A percentile compares a stretch with the other conserved stretches of the same genome.
These are phyloP conservation scores for Aspergillus neoniger DNA, from an alignment of 2,329 filamentous ascomycete genomes.

Conservation along the genomic window DNA sequence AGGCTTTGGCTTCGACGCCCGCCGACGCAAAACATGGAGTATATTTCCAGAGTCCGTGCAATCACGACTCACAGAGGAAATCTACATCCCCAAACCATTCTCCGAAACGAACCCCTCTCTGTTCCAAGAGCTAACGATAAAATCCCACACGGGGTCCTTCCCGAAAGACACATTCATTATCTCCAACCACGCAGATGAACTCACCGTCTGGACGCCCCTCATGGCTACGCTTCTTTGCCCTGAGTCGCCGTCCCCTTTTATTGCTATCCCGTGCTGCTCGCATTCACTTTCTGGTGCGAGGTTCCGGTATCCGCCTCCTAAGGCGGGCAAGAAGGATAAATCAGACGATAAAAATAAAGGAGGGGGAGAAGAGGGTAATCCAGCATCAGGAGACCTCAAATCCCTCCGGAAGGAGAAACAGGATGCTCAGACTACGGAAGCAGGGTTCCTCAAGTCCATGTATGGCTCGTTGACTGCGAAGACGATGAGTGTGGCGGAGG, in stretches of 20 bases:
- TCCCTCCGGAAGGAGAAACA: constrained; percentile 41
- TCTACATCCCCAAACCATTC: constrained; percentile 61
- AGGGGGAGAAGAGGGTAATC: neutral
- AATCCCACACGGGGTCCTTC: constrained; percentile 63
- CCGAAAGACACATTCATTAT: constrained; percentile 80
- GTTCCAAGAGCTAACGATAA: constrained; percentile 13
- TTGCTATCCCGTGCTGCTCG: constrained; percentile 94
- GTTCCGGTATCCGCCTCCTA: constrained; percentile 58
- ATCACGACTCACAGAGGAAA: constrained; percentile 57
- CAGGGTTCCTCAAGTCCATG: constrained; percentile 60
- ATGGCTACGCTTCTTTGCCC: constrained; percentile 64
- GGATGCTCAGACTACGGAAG: constrained; percentile 27
- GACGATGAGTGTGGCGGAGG: constrained; percentile 67
- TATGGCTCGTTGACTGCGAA: constrained; percentile 84
- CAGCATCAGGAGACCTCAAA: constrained; percentile 43
- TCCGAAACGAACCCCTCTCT: constrained; percentile 25
- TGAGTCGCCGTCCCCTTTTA: constrained; percentile 71
- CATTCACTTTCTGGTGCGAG: constrained; percentile 75
- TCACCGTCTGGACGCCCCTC: constrained; percentile 93
- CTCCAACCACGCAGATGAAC: constrained; percentile 94
- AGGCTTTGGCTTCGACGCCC: constrained; percentile 91
- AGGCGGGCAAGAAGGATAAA: constrained; percentile 26
- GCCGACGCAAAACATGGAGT: constrained; percentile 80
- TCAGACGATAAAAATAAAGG: too few relatives aligned
- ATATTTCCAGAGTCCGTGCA: constrained; percentile 61